Conservation (phyloP, 306 rosid genomes). For the Rosa rugosa region DNA sequence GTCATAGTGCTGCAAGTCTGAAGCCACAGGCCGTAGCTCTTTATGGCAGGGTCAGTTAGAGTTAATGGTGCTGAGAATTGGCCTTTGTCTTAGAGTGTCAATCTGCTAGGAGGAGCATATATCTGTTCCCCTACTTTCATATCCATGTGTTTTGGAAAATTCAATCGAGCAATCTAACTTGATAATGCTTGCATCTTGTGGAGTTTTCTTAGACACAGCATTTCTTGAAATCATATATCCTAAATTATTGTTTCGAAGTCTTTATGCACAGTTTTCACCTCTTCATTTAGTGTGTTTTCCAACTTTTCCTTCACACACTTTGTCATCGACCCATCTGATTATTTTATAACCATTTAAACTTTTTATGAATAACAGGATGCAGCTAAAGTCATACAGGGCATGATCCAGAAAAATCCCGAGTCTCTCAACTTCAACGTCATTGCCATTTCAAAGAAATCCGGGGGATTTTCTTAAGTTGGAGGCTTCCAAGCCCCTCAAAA, state of each 20-base stretch:
- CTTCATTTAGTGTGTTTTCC: not conserved
- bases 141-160: not conserved
- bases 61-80: not conserved
- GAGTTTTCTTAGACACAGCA: not conserved
- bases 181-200: not conserved
- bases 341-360: not conserved
- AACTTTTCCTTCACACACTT: not conserved
- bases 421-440: conserved; percentile 77
- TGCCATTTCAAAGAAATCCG: conserved; percentile 61
- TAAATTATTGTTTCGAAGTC: not conserved
- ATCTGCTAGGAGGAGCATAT: not conserved
- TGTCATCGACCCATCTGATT: not conserved
- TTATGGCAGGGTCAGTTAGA: not conserved
- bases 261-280: not conserved
- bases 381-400: conserved; percentile 60
- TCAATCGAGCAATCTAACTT: not conserved
- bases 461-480: conserved; percentile 16
- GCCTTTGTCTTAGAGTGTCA: not conserved
- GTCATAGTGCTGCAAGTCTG: not conserved
- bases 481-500: not conserved
- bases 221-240: not conserved
- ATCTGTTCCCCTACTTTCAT: not conserved
- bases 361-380: conserved; percentile 56
- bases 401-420: conserved; percentile 70
- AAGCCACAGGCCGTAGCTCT: not conserved